These are phyloP conservation scores for Vaccinium vitisidaea DNA, from an alignment of 148 eudicot genomes.

Conservation along the genomic window DNA sequence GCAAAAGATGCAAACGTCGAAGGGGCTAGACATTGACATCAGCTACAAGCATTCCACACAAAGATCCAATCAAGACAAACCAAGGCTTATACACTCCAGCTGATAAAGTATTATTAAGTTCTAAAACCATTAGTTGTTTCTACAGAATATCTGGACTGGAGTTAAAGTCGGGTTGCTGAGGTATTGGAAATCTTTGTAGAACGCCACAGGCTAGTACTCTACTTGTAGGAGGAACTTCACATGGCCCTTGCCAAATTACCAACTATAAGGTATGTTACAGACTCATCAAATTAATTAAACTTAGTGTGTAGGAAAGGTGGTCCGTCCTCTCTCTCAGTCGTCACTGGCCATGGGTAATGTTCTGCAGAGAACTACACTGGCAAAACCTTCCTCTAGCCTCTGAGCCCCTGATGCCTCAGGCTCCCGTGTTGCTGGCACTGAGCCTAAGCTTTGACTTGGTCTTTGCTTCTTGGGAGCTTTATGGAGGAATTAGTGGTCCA, in stretches of 20 bases:
- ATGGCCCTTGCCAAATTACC: not conserved
- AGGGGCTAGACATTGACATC: no score
- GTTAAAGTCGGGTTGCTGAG: not conserved
- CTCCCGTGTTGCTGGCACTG: not conserved
- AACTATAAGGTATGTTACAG: not conserved
- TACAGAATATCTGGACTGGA: not conserved
- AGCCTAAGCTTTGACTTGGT: not conserved
- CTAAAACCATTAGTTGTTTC: not conserved
- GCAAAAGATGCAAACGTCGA: not conserved
- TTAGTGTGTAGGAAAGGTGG: not conserved
- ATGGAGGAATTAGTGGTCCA: not conserved
- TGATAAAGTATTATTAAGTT: not conserved
- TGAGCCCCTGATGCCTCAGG: not conserved
- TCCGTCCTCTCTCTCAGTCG: not conserved
- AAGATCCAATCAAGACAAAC: not conserved
- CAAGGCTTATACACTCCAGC: no score
- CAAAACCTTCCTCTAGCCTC: not conserved
- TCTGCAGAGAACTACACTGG: no score
- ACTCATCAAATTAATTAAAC: not conserved
- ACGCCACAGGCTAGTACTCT: not conserved
- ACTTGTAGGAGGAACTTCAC: not conserved
- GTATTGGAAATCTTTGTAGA: not conserved
- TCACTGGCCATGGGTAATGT: not conserved
- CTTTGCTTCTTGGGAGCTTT: not conserved
- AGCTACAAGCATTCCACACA: not conserved